Conservation (phyloP, 495 filamentous ascomycete species). For the Neurospora sp. region DNA sequence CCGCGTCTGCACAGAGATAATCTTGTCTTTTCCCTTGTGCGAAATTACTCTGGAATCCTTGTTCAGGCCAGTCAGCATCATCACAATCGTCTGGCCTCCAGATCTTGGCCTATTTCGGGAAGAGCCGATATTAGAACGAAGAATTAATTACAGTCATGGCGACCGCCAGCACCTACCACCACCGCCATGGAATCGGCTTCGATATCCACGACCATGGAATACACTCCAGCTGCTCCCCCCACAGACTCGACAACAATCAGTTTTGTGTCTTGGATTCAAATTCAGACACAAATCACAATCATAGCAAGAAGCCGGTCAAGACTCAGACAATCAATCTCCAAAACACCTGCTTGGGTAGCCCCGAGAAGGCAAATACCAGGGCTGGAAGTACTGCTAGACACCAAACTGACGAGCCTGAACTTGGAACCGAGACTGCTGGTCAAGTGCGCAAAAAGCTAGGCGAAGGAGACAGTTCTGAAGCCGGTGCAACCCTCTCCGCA, state of each 20-base stretch:
- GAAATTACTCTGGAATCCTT: background rate
- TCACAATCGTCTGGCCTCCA: background rate
- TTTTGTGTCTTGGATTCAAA: background rate
- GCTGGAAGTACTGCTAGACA: background rate
- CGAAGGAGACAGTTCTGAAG: background rate
- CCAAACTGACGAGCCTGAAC: background rate
- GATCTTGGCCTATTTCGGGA: constrained; percentile 16
- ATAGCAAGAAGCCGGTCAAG: background rate
- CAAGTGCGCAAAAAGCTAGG: background rate
- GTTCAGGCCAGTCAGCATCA: background rate
- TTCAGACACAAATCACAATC: background rate
- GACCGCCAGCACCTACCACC: constrained; percentile 4
- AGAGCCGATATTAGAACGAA: constrained; percentile 1
- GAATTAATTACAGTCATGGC: constrained; percentile 19
- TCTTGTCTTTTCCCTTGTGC: background rate
- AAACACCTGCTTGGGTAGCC: background rate
- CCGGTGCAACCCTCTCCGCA: background rate
- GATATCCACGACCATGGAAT: constrained; percentile 12
- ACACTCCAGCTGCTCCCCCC: constrained; percentile 3
- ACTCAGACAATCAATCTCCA: background rate
- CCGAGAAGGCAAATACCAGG: background rate
- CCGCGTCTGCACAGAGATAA: background rate
- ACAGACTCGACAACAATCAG: constrained; percentile 11
- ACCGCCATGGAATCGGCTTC: constrained; percentile 6
- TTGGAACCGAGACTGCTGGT: background rate